Evolutionary conservation across 345 rosid genomes (phyloP).

Genomic region (Linum lewisii): DNA sequence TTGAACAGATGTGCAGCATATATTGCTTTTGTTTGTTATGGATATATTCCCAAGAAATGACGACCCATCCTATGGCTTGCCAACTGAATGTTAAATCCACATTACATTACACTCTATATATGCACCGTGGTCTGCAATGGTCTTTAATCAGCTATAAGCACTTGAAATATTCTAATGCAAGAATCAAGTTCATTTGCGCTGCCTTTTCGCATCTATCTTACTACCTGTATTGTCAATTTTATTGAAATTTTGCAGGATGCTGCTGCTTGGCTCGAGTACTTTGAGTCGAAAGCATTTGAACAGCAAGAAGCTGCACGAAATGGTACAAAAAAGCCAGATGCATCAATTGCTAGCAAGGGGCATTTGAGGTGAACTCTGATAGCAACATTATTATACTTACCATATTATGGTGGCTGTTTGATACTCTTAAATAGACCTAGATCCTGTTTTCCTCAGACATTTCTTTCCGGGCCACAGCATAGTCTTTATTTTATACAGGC

Average conservation of each 20-base stretch:
- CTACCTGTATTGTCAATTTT: neutral
- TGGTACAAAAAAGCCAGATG: constrained; percentile 95
- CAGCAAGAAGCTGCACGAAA: constrained; percentile 98
- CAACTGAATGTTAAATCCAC: neutral
- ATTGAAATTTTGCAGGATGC: constrained; percentile 62
- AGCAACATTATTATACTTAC: neutral
- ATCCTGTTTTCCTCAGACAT: neutral
- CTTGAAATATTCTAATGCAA: neutral
- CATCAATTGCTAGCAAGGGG: constrained; percentile 99
- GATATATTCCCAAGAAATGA: neutral
- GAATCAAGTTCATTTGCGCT: neutral
- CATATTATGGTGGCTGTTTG: neutral
- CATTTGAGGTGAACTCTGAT: constrained; percentile 66
- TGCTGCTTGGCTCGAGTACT: constrained; percentile 99
- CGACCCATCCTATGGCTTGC: neutral
- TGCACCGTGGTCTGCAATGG: no score
- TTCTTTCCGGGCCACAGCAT: no score
- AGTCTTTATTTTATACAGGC: no score
- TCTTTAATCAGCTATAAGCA: no score
- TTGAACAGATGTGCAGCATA: neutral
- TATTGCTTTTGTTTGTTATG: neutral
- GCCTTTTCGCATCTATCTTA: neutral
- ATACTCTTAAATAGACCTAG: neutral
- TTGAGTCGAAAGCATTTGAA: constrained; percentile 93
- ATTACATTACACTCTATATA: no score